Evolutionary conservation across 495 filamentous ascomycete genomes (phyloP).

Genomic region (Pyrenopolyporus hunteri): DNA sequence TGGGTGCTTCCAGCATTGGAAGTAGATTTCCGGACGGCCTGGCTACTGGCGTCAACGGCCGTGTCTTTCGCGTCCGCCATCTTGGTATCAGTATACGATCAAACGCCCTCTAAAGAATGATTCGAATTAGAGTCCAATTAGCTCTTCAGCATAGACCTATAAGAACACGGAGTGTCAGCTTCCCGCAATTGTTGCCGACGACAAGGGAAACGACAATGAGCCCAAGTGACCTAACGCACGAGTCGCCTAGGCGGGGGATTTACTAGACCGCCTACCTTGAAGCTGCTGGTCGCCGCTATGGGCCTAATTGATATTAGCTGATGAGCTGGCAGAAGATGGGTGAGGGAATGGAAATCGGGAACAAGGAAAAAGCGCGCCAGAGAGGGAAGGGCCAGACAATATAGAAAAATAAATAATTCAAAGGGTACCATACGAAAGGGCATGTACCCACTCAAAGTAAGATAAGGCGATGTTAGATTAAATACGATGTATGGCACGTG

Average conservation of each 20-base stretch:
- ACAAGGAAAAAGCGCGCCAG: not conserved
- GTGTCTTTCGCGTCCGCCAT: constrained; percentile 30
- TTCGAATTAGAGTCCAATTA: constrained; percentile 22
- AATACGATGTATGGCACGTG: constrained; percentile 36
- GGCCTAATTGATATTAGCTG: constrained; percentile 29
- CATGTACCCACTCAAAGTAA: not conserved
- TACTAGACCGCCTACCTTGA: constrained; percentile 8
- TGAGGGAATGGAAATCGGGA: constrained; percentile 1
- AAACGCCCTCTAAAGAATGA: constrained; percentile 5
- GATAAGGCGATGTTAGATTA: constrained; percentile 34
- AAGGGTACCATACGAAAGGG: not conserved
- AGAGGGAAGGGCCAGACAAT: constrained; percentile 13
- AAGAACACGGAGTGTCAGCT: constrained; percentile 13
- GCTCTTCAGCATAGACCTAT: constrained; percentile 16
- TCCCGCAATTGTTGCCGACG: not conserved
- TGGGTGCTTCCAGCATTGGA: constrained; percentile 21
- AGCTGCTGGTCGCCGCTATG: constrained; percentile 26
- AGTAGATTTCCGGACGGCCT: not conserved
- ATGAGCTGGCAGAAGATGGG: constrained; percentile 13
- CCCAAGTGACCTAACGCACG: too few relatives aligned
- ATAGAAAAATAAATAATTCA: constrained; percentile 20
- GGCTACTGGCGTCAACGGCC: not conserved
- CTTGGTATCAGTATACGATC: constrained; percentile 9
- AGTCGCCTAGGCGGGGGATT: too few relatives aligned
- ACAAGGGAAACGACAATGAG: too few relatives aligned